Conservation (phyloP, 2,329 filamentous ascomycete genomes). For the Mycocentrospora acerina region DNA sequence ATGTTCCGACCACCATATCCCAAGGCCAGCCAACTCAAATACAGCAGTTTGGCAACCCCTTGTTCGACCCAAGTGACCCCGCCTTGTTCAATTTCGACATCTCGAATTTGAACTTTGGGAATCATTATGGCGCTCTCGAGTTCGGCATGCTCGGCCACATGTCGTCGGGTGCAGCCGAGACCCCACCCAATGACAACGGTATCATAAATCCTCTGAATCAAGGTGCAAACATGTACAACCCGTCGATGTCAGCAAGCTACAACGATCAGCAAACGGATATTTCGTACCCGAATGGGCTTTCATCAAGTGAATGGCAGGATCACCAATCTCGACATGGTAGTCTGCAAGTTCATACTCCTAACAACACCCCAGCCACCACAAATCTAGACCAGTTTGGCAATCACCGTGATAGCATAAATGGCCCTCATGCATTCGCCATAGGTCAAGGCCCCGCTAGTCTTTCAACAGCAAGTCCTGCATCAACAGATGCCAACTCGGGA, state of each 20-base stretch:
- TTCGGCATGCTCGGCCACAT: constrained; percentile 97
- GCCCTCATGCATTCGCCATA: constrained; percentile 62
- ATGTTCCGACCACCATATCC: constrained; percentile 50
- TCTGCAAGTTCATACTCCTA: constrained; percentile 46
- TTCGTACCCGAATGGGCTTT: constrained; percentile 29
- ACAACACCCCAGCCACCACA: constrained; percentile 44
- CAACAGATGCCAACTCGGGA: constrained; percentile 36
- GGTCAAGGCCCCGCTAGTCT: constrained; percentile 59
- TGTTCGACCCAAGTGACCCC: constrained; percentile 91
- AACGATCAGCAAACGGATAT: constrained; percentile 30
- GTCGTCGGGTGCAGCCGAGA: constrained; percentile 85
- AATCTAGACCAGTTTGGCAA: constrained; percentile 31
- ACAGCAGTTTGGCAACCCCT: constrained; percentile 54
- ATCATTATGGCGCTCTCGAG: constrained; percentile 92
- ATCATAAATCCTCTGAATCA: constrained; percentile 38
- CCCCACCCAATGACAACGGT: constrained; percentile 64
- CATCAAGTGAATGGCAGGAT: constrained; percentile 41
- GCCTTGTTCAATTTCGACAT: constrained; percentile 95
- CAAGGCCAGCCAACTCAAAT: constrained; percentile 41
- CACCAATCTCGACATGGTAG: constrained; percentile 46
- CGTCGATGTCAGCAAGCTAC: constrained; percentile 40
- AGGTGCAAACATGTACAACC: constrained; percentile 40
- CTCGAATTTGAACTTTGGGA: constrained; percentile 91
- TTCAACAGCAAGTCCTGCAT: constrained; percentile 59
- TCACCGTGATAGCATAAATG: constrained; percentile 38